Conservation (phyloP, 768 basidiomycete genomes). For the Tricholoma furcatifolium region DNA sequence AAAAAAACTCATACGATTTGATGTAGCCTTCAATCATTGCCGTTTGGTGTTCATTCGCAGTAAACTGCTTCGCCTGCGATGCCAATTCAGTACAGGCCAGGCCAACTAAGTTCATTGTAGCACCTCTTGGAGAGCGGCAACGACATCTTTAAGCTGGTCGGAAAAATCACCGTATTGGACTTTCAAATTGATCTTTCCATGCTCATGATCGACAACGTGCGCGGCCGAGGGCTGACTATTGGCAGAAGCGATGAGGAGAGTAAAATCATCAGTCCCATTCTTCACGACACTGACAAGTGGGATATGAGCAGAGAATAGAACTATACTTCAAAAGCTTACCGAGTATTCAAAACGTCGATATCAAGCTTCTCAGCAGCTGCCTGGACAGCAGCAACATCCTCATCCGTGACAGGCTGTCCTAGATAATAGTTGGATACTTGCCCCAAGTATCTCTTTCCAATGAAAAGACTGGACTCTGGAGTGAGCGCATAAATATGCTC, state of each 20-base stretch:
- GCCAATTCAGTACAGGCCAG: not conserved
- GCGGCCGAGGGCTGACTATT: slow-evolving; percentile 34
- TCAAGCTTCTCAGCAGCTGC: slow-evolving; percentile 69
- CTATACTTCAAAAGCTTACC: slow-evolving; percentile 38
- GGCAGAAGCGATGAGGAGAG: slow-evolving; percentile 74
- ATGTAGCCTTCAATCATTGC: slow-evolving; percentile 79
- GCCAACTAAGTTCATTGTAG: not conserved
- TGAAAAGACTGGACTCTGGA: slow-evolving; percentile 68
- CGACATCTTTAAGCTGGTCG: slow-evolving; percentile 49
- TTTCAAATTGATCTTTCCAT: slow-evolving; percentile 48
- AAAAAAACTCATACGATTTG: slow-evolving; percentile 53
- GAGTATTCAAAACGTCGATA: slow-evolving; percentile 80
- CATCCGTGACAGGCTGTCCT: slow-evolving; percentile 68
- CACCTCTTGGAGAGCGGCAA: slow-evolving; percentile 61
- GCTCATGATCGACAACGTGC: slow-evolving; percentile 47
- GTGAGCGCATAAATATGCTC: slow-evolving; percentile 67
- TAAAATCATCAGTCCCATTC: slow-evolving; percentile 58
- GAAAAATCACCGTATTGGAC: slow-evolving; percentile 80
- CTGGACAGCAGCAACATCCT: slow-evolving; percentile 77
- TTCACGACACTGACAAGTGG: slow-evolving; percentile 62
- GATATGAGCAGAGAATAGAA: not conserved
- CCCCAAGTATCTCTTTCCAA: slow-evolving; percentile 77
- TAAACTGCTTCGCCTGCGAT: slow-evolving; percentile 66
- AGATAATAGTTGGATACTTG: slow-evolving; percentile 87
- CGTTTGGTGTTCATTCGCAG: slow-evolving; percentile 69